phyloP scores from a whole-genome alignment of 164 flowering plant species.

The Annona squamosa region DNA sequence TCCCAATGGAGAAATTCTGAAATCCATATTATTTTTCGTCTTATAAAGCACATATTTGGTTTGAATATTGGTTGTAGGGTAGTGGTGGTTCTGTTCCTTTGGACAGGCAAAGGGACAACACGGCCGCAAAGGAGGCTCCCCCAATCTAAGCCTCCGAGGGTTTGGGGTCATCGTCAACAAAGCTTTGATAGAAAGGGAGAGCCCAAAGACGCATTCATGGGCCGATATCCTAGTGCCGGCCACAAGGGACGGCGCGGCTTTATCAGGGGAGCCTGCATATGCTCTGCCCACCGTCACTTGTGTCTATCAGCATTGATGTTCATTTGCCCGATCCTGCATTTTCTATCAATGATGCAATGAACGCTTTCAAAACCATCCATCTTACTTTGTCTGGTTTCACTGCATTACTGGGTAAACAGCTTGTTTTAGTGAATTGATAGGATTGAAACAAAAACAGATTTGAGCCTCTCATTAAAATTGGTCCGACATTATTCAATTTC shows the following conservation, averaged over 20 bases:
- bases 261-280: constrained; percentile 26
- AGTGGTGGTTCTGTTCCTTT: constrained; percentile 38
- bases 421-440: neutral
- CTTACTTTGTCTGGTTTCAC: constrained; percentile 29
- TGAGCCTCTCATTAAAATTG: neutral
- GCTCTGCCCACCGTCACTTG: constrained; percentile 31
- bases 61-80: constrained; percentile 19
- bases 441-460: neutral
- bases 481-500: constrained; percentile 5
- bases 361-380: constrained; percentile 18
- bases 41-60: neutral
- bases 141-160: constrained; percentile 27
- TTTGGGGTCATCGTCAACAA: constrained; percentile 36
- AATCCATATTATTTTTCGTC: too few relatives aligned
- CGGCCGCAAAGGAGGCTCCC: constrained; percentile 26
- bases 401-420: constrained; percentile 15
- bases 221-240: constrained; percentile 30
- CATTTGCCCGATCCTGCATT: constrained; percentile 27
- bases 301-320: constrained; percentile 22
- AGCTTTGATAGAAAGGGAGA: constrained; percentile 17
- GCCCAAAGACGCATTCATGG: constrained; percentile 27
- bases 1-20: too few relatives aligned
- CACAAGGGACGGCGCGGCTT: constrained; percentile 25
- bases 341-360: constrained; percentile 10
- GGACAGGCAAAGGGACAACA: constrained; percentile 14